Evolutionary conservation across 208 protist genomes (phyloP), one percentile per base, ranked within the genome.

Genomic region (Trypanosoma platydactyli): DNA sequence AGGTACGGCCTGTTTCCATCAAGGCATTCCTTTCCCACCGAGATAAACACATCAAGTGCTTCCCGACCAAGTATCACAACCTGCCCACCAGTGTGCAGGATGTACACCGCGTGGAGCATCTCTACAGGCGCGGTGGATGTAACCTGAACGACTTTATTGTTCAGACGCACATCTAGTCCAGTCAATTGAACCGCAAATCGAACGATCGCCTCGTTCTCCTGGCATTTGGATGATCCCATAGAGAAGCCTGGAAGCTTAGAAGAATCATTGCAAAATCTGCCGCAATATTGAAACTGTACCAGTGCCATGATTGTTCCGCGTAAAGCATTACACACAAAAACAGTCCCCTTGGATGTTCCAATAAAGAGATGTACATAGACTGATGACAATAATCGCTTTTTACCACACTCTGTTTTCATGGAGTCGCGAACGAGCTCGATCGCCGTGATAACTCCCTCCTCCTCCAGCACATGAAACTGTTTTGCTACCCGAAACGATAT

Each of bases 331-430:
- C 82, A 88, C 6, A 91, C 54, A 12, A 95, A 59, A 7, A 95
- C 76, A 4, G 83, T 90, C 30, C 89, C 89, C 46, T 86, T 88
- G 20, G 74, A 84, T 5, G 89, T 95, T 30, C 89, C 89, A 68
- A 95, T 89, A 55, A 95, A 87, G 18, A 95, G 76, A 73, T 91
- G 84, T 20, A 94, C 76, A 68, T 89, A 77, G 15, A 86, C 41
- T 2, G 64, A 49, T 33, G 54, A 41, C 25, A 62, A 35, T 44
- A 22, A 35, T 41, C 64, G 42, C 22, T 53, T 80, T 61, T 9
- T 45, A 68, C 24, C 27, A n/a, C 30, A 35, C 30, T 38, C 48
- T 18, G 35, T 7, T 51, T 25, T 46, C 20, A 55, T 49, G 33
- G 22, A 51, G 33, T 94, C 88, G 6, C 74, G 64, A 27, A 84